phyloP scores from a whole-genome alignment of 345 rosid species.

The Euphorbia lathyris region DNA sequence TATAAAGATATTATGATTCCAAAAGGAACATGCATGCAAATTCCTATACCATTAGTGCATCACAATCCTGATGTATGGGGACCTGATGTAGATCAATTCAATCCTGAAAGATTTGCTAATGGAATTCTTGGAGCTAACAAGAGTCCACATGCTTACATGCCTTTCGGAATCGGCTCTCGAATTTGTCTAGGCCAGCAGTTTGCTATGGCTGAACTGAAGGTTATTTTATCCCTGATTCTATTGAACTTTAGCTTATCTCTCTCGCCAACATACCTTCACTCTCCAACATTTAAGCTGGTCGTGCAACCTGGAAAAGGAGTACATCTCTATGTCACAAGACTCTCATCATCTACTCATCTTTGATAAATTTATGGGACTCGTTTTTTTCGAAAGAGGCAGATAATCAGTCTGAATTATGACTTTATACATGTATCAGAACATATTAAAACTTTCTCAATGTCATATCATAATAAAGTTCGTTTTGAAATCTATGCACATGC shows the following conservation, averaged over 20 bases:
- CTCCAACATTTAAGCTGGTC: constrained; percentile 20
- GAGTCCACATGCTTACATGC: constrained; percentile 15
- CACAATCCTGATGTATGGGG: constrained; percentile 29
- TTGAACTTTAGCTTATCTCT: constrained; percentile 26
- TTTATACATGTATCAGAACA: too few species aligned
- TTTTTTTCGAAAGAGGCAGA: too few species aligned
- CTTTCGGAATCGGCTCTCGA: constrained; percentile 19
- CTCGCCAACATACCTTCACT: constrained; percentile 23
- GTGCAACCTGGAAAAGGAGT: constrained; percentile 29
- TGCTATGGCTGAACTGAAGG: constrained; percentile 19
- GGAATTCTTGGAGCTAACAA: constrained; percentile 20
- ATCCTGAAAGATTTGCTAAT: constrained; percentile 32
- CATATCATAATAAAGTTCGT: too few species aligned
- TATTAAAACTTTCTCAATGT: too few species aligned
- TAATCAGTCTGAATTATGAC: too few species aligned
- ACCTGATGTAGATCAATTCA: constrained; percentile 23
- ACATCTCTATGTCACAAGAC: constrained; percentile 10
- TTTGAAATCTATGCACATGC: too few species aligned
- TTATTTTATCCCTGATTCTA: constrained; percentile 22
- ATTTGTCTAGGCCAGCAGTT: constrained; percentile 18
- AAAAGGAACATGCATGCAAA: constrained; percentile 24
- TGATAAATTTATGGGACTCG: too few species aligned
- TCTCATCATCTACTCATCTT: too few species aligned
- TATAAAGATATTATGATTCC: constrained; percentile 24
- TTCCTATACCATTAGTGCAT: constrained; percentile 18